Evolutionary conservation across 768 basidiomycete genomes (phyloP).

Genomic region (Suillus subalutaceus): DNA sequence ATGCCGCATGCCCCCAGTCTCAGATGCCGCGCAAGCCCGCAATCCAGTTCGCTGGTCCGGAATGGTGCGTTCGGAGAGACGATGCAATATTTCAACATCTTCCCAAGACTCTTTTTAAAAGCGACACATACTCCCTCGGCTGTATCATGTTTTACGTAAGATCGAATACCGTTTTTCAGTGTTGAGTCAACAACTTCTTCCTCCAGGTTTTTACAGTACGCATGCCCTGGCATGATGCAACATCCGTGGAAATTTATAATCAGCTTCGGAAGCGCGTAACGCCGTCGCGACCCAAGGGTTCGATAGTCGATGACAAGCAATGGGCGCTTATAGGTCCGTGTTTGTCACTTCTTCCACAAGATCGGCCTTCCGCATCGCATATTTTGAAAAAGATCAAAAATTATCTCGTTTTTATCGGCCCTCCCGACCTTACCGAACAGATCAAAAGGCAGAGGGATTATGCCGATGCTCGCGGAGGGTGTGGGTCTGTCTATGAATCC

Average conservation of each 20-base stretch:
- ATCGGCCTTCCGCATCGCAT: neutral
- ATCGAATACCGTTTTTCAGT: neutral
- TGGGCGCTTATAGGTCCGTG: conserved; percentile 1
- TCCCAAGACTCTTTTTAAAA: conserved; percentile 3
- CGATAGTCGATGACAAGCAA: neutral
- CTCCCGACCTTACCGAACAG: neutral
- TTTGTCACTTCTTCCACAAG: neutral
- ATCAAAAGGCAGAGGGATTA: neutral
- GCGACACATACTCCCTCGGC: neutral
- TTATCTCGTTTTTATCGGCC: neutral
- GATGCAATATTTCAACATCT: neutral
- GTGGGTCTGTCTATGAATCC: neutral
- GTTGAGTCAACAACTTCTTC: neutral
- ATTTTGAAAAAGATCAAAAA: neutral
- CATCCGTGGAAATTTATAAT: neutral
- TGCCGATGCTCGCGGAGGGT: neutral
- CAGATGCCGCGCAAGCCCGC: neutral
- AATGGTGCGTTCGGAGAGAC: neutral
- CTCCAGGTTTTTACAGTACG: neutral
- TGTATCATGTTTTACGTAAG: neutral
- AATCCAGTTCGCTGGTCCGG: neutral
- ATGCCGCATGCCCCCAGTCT: neutral
- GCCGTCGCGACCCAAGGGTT: neutral
- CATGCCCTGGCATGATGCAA: neutral
- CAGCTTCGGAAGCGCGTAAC: neutral